These are phyloP conservation scores for Chalciporus sphaerocephalus DNA, from an alignment of 768 basidiomycete genomes.

Conservation along the genomic window DNA sequence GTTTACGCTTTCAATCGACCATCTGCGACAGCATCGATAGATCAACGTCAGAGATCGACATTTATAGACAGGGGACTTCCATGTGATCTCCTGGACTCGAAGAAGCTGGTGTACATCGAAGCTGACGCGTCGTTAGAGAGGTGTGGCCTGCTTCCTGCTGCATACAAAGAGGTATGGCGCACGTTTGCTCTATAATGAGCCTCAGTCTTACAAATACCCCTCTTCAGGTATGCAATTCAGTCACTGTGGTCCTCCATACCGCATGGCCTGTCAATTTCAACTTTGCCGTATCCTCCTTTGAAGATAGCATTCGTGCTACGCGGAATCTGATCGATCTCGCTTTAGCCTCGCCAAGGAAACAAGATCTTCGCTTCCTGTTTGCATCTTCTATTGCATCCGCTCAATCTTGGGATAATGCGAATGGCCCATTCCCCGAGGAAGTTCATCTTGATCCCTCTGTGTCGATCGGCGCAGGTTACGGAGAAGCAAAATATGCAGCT, in stretches of 20 bases:
- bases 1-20: constrained; percentile 35
- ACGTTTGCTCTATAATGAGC: not conserved
- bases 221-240: constrained; percentile 29
- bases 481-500: constrained; percentile 43
- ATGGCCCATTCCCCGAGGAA: constrained; percentile 36
- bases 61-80: constrained; percentile 34
- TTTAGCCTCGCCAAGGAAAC: constrained; percentile 23
- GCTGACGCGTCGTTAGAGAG: constrained; percentile 27
- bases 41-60: constrained; percentile 24
- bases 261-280: constrained; percentile 48
- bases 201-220: not conserved
- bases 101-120: constrained; percentile 34
- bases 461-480: constrained; percentile 42
- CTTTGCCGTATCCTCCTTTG: constrained; percentile 39
- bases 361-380: constrained; percentile 34
- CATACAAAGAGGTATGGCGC: constrained; percentile 17
- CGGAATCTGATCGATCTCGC: constrained; percentile 35
- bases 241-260: constrained; percentile 38
- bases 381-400: constrained; percentile 39
- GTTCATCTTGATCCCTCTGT: constrained; percentile 27
- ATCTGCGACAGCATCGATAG: constrained; percentile 13
- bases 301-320: constrained; percentile 37
- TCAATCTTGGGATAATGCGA: constrained; percentile 26
- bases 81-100: constrained; percentile 20
- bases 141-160: constrained; percentile 28